These are phyloP conservation scores for Hemileia vastatrix DNA, from an alignment of 1,284 basidiomycete species.

Conservation along the genomic window DNA sequence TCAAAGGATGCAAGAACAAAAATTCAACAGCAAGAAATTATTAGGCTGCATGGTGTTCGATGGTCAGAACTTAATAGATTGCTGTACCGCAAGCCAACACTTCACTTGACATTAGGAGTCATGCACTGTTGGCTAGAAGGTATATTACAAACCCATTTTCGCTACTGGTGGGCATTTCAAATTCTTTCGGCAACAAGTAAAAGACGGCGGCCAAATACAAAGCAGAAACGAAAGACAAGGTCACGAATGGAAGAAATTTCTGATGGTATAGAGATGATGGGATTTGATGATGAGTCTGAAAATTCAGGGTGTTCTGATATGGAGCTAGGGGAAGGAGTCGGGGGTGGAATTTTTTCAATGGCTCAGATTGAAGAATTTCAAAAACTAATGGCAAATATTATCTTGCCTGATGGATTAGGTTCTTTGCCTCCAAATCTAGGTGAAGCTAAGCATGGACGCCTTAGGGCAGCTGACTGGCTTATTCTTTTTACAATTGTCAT, in stretches of 20 bases:
- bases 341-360: neutral
- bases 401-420: conserved; percentile 1
- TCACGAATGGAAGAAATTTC: too few species aligned
- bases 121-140: conserved; percentile 16
- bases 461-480: neutral
- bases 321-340: too few species aligned
- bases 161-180: conserved; percentile 9
- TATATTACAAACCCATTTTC: conserved; percentile 1
- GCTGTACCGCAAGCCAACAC: neutral
- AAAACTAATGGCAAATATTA: neutral
- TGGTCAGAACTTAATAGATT: conserved; percentile 13
- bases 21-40: neutral
- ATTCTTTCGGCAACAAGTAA: too few species aligned
- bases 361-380: neutral
- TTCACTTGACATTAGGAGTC: conserved; percentile 1
- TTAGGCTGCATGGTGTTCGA: conserved; percentile 1
- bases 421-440: conserved; percentile 1
- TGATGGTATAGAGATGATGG: too few species aligned
- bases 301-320: too few species aligned
- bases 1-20: neutral
- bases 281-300: too few species aligned
- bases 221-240: too few species aligned
- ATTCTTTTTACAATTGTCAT: neutral
- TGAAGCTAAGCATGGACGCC: neutral
- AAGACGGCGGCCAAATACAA: too few species aligned